phyloP scores from a whole-genome alignment of 345 rosid genomes.

The Mangifera indica region DNA sequence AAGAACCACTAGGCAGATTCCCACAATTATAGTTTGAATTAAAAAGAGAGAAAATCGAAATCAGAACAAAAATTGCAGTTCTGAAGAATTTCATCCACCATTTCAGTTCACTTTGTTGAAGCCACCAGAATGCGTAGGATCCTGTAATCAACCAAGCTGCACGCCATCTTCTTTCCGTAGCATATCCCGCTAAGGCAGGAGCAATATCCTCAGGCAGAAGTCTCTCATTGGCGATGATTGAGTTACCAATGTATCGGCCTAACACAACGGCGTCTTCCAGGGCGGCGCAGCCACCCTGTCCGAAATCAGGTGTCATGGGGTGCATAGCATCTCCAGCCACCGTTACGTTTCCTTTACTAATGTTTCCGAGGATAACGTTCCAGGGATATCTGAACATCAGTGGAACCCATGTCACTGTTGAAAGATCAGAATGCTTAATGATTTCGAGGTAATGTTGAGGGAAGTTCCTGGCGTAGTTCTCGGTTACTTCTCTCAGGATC shows the following conservation, averaged over 20 bases:
- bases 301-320: slow-evolving; percentile 51
- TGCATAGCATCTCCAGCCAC: slow-evolving; percentile 62
- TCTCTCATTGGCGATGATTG: neutral
- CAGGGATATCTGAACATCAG: slow-evolving; percentile 40
- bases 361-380: slow-evolving; percentile 32
- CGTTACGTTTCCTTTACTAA: slow-evolving; percentile 36
- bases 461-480: slow-evolving; percentile 24
- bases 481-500: slow-evolving; percentile 25
- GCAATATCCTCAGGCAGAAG: slow-evolving; percentile 8
- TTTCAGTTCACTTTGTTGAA: slow-evolving; percentile 27
- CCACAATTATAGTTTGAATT: slow-evolving; percentile 33
- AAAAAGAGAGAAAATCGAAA: neutral
- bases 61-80: slow-evolving; percentile 16
- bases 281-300: slow-evolving; percentile 45
- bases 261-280: slow-evolving; percentile 42
- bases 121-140: slow-evolving; percentile 38
- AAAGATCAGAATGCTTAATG: slow-evolving; percentile 27
- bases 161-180: slow-evolving; percentile 39
- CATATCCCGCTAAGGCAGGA: slow-evolving; percentile 23
- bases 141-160: slow-evolving; percentile 20
- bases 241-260: slow-evolving; percentile 29
- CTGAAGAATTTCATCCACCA: slow-evolving; percentile 39
- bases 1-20: slow-evolving; percentile 22
- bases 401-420: slow-evolving; percentile 34
- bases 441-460: slow-evolving; percentile 27